Percentiles rank a stretch among this genome's conserved stretches.
Evolutionary conservation across 2,329 filamentous ascomycete genomes (phyloP).

Genomic region (Diplocarpon rosae): DNA sequence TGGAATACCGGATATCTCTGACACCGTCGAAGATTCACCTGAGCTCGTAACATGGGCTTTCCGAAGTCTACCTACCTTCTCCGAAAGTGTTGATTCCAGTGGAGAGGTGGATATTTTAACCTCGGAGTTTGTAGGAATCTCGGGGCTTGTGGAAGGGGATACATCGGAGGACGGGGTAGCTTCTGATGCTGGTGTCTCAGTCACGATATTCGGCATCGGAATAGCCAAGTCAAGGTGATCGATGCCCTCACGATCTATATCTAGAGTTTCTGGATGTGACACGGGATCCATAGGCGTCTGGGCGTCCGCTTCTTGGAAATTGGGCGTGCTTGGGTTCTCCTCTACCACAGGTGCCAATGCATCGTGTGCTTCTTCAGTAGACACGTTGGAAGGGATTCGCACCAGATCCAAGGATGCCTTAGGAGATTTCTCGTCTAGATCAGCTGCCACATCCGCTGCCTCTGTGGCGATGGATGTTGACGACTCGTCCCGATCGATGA

Average conservation of each 20-base stretch:
- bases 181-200: constrained; percentile 7
- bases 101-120: constrained; percentile 6
- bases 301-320: not conserved
- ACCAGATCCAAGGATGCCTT: constrained; percentile 23
- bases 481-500: constrained; percentile 72
- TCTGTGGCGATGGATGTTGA: constrained; percentile 67
- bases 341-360: constrained; percentile 55
- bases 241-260: constrained; percentile 40
- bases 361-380: constrained; percentile 50
- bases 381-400: constrained; percentile 31
- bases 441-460: constrained; percentile 42
- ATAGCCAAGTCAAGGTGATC: constrained; percentile 51
- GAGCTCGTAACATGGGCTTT: constrained; percentile 13
- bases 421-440: constrained; percentile 35
- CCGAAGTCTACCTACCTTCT: constrained; percentile 24
- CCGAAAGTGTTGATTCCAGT: constrained; percentile 19
- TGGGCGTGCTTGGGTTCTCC: constrained; percentile 30
- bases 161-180: constrained; percentile 7
- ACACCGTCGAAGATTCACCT: constrained; percentile 6
- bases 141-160: constrained; percentile 3
- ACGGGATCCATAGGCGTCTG: not conserved
- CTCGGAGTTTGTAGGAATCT: constrained; percentile 2
- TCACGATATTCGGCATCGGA: constrained; percentile 9
- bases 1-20: constrained; percentile 25
- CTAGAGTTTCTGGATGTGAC: constrained; percentile 17